phyloP scores from a whole-genome alignment of 2,329 filamentous ascomycete species.

The Fusarium tanahbumbuense region DNA sequence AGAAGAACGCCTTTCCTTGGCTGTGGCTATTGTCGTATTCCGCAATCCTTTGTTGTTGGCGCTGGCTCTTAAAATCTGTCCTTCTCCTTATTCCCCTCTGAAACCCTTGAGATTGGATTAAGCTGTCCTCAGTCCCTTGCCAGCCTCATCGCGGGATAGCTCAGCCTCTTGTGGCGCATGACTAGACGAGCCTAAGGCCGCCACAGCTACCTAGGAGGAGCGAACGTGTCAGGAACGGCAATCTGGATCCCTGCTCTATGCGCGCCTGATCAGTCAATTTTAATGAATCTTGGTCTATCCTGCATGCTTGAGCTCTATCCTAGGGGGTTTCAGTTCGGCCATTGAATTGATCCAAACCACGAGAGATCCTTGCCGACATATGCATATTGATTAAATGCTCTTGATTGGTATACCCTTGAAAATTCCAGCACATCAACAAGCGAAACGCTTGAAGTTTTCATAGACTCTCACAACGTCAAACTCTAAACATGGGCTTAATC shows the following conservation, averaged over 20 bases:
- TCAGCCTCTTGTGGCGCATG: conserved; percentile 30
- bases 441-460: conserved; percentile 32
- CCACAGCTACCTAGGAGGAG: conserved; percentile 2
- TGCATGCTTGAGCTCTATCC: neutral
- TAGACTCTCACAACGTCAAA: conserved; percentile 28
- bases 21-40: conserved; percentile 4
- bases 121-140: conserved; percentile 37
- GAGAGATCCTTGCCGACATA: neutral
- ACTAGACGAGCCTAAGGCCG: conserved; percentile 35
- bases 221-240: neutral
- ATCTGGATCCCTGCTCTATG: conserved; percentile 11
- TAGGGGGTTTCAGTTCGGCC: neutral
- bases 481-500: conserved; percentile 32
- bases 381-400: neutral
- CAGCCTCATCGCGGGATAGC: conserved; percentile 38
- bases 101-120: conserved; percentile 23
- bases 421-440: conserved; percentile 2
- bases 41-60: conserved; percentile 18
- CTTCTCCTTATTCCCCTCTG: conserved; percentile 36
- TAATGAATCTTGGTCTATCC: conserved; percentile 18
- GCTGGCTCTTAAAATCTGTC: conserved; percentile 18
- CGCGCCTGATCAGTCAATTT: conserved; percentile 29
- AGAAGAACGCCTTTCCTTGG: neutral
- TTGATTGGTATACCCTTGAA: neutral
- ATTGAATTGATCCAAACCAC: neutral